Evolutionary conservation across 2,329 filamentous ascomycete species (phyloP).

Genomic region (Colletotrichum siamense): DNA sequence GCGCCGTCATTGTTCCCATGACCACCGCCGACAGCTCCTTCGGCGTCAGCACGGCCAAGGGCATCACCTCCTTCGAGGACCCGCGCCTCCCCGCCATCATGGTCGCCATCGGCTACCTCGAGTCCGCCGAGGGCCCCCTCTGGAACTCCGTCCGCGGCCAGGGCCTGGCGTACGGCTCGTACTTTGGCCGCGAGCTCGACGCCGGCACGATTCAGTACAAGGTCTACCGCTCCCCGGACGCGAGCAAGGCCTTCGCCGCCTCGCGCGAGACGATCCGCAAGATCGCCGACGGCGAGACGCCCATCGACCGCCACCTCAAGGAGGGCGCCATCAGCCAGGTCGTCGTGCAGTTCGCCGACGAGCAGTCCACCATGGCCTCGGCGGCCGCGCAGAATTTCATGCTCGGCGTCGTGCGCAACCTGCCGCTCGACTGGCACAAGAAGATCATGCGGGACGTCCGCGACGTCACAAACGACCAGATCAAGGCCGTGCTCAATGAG

Average conservation of each 20-base stretch:
- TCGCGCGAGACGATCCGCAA: conserved; percentile 77
- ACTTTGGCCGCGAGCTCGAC: conserved; percentile 79
- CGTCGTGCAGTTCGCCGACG: conserved; percentile 84
- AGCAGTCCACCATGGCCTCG: conserved; percentile 82
- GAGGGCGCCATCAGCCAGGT: conserved; percentile 92
- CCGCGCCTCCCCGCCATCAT: conserved; percentile 82
- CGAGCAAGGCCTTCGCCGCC: conserved; percentile 82
- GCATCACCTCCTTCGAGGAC: conserved; percentile 77
- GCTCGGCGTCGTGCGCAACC: conserved; percentile 76
- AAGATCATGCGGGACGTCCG: conserved; percentile 79
- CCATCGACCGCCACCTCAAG: conserved; percentile 81
- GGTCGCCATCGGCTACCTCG: conserved; percentile 89
- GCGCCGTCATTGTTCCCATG: conserved; percentile 85
- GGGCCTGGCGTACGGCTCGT: conserved; percentile 88
- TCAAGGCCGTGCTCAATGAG: conserved; percentile 75
- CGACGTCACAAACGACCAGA: conserved; percentile 76
- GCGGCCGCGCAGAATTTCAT: conserved; percentile 87
- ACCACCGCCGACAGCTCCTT: conserved; percentile 92
- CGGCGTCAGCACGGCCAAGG: conserved; percentile 75
- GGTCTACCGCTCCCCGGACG: conserved; percentile 89
- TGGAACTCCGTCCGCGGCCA: conserved; percentile 94
- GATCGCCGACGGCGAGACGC: conserved; percentile 72
- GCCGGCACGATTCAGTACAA: conserved; percentile 82
- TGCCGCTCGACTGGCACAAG: conserved; percentile 80
- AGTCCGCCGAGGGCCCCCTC: conserved; percentile 90